These are phyloP conservation scores for Prunus padus DNA, from an alignment of 306 rosid genomes.

Conservation along the genomic window DNA sequence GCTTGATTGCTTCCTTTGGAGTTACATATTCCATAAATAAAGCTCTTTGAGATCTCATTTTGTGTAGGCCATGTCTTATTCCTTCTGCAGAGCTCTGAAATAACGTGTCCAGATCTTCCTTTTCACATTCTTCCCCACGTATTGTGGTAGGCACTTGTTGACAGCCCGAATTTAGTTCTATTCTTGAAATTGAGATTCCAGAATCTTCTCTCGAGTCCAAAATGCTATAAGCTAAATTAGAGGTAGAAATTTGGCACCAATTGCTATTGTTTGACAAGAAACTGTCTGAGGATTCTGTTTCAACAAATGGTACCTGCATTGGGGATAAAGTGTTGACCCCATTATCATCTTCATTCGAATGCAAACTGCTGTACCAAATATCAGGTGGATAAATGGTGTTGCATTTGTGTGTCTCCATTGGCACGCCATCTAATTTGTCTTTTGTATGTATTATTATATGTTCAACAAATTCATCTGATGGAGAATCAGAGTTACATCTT, in stretches of 20 bases:
- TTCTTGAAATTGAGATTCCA: constrained; percentile 13
- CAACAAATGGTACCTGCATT: constrained; percentile 9
- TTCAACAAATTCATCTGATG: not conserved
- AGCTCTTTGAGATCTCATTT: constrained; percentile 25
- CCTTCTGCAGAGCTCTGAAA: constrained; percentile 14
- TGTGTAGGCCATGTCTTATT: constrained; percentile 15
- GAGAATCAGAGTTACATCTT: constrained; percentile 10
- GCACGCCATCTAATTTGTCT: not conserved
- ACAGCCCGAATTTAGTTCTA: constrained; percentile 15
- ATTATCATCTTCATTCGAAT: constrained; percentile 4
- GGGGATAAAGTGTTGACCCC: not conserved
- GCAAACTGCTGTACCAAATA: constrained; percentile 8
- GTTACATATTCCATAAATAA: constrained; percentile 6
- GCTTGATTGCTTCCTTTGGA: constrained; percentile 5
- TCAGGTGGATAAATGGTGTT: constrained; percentile 19
- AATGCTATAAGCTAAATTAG: constrained; percentile 3
- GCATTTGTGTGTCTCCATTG: constrained; percentile 1
- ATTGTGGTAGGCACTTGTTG: constrained; percentile 3
- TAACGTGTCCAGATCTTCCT: constrained; percentile 10
- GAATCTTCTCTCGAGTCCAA: constrained; percentile 26
- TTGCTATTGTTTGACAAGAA: not conserved
- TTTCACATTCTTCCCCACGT: constrained; percentile 13
- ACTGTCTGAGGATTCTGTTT: constrained; percentile 13
- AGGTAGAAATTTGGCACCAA: not conserved
- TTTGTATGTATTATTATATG: not conserved